Evolutionary conservation across 129 eudicot genomes (phyloP).

Genomic region (Centaurea solstitialis): DNA sequence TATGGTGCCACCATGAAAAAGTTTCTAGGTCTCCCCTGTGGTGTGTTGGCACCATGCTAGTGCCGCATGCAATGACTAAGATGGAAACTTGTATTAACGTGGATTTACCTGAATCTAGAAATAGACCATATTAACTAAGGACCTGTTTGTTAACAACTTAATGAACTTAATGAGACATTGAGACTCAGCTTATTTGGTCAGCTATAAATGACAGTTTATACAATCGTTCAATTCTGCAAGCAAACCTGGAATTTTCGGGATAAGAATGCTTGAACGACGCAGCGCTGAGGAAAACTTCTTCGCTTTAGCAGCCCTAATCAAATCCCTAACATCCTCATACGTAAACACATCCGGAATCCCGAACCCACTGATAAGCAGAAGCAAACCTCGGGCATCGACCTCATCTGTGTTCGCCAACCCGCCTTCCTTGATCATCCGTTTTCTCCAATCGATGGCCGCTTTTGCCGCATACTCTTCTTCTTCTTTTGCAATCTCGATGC

Average conservation of each 20-base stretch:
- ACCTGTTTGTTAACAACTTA: too few relatives aligned
- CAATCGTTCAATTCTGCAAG: conserved; percentile 8
- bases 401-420: conserved; percentile 42
- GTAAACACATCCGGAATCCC: conserved; percentile 58
- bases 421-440: conserved; percentile 56
- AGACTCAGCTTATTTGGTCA: too few relatives aligned
- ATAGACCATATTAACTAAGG: too few relatives aligned
- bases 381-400: conserved; percentile 74
- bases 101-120: too few relatives aligned
- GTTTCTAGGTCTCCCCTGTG: too few relatives aligned
- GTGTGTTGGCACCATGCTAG: too few relatives aligned
- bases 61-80: too few relatives aligned
- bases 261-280: conserved; percentile 44
- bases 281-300: conserved; percentile 41
- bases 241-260: conserved; percentile 56
- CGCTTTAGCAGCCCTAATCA: conserved; percentile 42
- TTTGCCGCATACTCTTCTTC: conserved; percentile 38
- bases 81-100: too few relatives aligned
- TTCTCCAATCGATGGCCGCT: conserved; percentile 59
- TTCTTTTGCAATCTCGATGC: conserved; percentile 27
- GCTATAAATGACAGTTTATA: neutral
- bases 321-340: conserved; percentile 47
- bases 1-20: too few relatives aligned
- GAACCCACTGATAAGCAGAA: conserved; percentile 60
- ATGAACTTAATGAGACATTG: too few relatives aligned